Evolutionary conservation across 2,329 filamentous ascomycete species (phyloP), one percentile per base, ranked within the genome.

Genomic region (Colletotrichum sp.): DNA sequence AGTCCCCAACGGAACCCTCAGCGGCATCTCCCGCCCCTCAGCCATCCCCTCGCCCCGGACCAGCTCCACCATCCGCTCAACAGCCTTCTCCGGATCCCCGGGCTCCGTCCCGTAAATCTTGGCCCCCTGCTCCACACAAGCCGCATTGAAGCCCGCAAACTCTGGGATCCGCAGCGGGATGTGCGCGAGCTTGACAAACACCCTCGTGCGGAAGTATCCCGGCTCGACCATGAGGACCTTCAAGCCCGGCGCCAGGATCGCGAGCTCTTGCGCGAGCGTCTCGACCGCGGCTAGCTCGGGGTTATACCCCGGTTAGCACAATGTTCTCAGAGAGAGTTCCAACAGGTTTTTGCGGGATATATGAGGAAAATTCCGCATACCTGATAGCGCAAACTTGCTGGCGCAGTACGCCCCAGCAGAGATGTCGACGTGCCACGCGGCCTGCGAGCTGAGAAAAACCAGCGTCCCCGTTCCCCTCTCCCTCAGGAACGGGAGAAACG

Each of bases 31-130:
- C 60, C 73, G 83, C 0, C 83, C 83, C 3, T 76, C 78, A 2
- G 77, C 82, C n/a, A 82, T 69, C 0, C 82, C 83, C 5, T 88
- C 88, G 16, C 90, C 85, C 15, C 88, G 84, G 1, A 88, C 89
- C 18, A 92, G 79, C 68, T 92, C 88, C 77, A 91, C 90, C 83
- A 91, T 90, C 0, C 85, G 85, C 26, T 85, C 82, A 2, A 87
- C 88, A 4, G 84, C 89, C 79, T 91, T 89, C 0, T 77, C 77
- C 5, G 89, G 87, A 74, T 91, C 89, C 5, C 89, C 89, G 2
- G 86, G 85, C 66, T 90, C 60, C 43, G 71, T 70, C n/a, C 66
- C 71, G 32, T 15, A 18, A 28, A 70, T 56, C 48, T 24, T 15
- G 18, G 18, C 21, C 10, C 26, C 66, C 21, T 16, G n/a, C 26